phyloP scores from a whole-genome alignment of 345 rosid genomes.

The Iberis pinnata region DNA sequence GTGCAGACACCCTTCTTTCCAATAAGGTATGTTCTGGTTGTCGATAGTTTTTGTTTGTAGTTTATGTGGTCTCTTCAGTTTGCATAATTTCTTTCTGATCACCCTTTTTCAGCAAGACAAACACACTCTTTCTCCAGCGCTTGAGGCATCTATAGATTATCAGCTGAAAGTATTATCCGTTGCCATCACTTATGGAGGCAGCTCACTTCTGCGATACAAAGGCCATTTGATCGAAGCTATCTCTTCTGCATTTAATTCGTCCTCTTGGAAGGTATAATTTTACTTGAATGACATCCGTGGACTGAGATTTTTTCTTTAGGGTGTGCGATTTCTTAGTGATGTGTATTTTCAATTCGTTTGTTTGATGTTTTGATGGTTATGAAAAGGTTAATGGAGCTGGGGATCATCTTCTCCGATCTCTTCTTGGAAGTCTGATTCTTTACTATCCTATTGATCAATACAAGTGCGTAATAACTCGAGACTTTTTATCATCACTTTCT shows the following conservation, averaged over 20 bases:
- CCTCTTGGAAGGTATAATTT: slow-evolving; percentile 85
- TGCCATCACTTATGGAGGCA: slow-evolving; percentile 82
- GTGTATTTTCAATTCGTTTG: slow-evolving; percentile 8
- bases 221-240: slow-evolving; percentile 72
- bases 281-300: slow-evolving; percentile 11
- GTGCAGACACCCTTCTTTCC: slow-evolving; percentile 37
- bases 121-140: slow-evolving; percentile 83
- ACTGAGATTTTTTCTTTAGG: slow-evolving; percentile 6
- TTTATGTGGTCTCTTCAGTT: slow-evolving; percentile 17
- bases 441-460: slow-evolving; percentile 89
- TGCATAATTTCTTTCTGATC: slow-evolving; percentile 14
- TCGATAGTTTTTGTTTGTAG: slow-evolving; percentile 21
- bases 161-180: slow-evolving; percentile 84
- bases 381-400: slow-evolving; percentile 89
- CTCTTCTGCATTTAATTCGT: slow-evolving; percentile 73
- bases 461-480: slow-evolving; percentile 45
- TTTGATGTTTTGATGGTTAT: slow-evolving; percentile 16
- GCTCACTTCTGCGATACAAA: slow-evolving; percentile 68
- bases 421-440: slow-evolving; percentile 79
- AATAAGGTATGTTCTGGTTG: slow-evolving; percentile 53
- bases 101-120: slow-evolving; percentile 42
- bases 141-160: slow-evolving; percentile 88
- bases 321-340: slow-evolving; percentile 13
- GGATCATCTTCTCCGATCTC: slow-evolving; percentile 84
- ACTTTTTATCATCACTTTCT: slow-evolving; percentile 3